These are phyloP conservation scores for Sordariomycetes sp. DNA, from an alignment of 2,329 filamentous ascomycete species.

Conservation along the genomic window DNA sequence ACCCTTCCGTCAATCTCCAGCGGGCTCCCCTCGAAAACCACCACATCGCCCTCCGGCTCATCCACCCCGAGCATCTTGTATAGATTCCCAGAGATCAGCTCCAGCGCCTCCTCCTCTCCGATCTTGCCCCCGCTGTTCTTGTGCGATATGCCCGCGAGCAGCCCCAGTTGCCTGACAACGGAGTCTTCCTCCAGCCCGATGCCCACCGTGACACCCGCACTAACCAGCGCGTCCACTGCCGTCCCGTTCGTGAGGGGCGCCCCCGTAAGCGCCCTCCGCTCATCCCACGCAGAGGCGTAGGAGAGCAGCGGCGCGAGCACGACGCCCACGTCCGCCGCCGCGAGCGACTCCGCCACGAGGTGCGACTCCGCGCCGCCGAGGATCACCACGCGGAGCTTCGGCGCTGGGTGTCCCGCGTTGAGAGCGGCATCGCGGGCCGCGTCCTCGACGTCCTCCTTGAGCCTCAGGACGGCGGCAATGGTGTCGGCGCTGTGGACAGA, in stretches of 20 bases:
- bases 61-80: constrained; percentile 44
- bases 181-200: constrained; percentile 53
- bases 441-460: constrained; percentile 46
- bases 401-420: too few relatives aligned
- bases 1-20: constrained; percentile 47
- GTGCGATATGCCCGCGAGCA: constrained; percentile 49
- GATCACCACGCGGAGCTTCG: constrained; percentile 40
- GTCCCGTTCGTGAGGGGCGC: constrained; percentile 58
- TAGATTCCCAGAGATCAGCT: constrained; percentile 45
- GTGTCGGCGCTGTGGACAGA: constrained; percentile 52
- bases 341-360: constrained; percentile 47
- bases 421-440: not conserved
- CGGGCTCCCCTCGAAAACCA: constrained; percentile 53
- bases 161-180: constrained; percentile 46
- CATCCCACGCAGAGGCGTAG: constrained; percentile 46
- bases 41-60: constrained; percentile 35
- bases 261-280: constrained; percentile 50
- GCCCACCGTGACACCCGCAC: constrained; percentile 46
- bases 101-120: constrained; percentile 41
- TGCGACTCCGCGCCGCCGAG: constrained; percentile 54
- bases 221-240: constrained; percentile 42
- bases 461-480: constrained; percentile 45
- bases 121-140: constrained; percentile 41
- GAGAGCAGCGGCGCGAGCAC: constrained; percentile 49
- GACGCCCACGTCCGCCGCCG: constrained; percentile 43